phyloP scores from a whole-genome alignment of 805 yeast genomes.

The Brettanomyces anomalus region DNA sequence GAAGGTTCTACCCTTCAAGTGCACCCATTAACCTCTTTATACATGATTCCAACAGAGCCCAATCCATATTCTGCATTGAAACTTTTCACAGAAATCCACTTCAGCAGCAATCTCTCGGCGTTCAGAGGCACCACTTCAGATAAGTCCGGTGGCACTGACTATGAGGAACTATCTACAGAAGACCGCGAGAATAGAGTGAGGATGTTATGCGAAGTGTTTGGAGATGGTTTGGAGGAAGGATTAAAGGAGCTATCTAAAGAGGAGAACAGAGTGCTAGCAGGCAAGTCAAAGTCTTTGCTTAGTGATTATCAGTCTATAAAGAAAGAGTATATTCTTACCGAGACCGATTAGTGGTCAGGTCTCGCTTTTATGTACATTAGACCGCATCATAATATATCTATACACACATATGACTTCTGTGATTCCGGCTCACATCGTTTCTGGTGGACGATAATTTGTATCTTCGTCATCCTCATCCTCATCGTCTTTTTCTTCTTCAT shows the following conservation, averaged over 20 bases:
- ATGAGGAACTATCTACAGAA: constrained; percentile 33
- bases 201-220: constrained; percentile 45
- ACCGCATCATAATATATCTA: neutral
- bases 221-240: constrained; percentile 39
- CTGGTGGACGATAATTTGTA: constrained; percentile 3
- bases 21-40: constrained; percentile 43
- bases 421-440: neutral
- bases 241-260: constrained; percentile 46
- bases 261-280: constrained; percentile 26
- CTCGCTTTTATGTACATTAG: neutral
- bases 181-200: constrained; percentile 49
- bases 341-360: neutral
- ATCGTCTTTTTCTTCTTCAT: too few species aligned
- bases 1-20: constrained; percentile 11
- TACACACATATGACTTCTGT: neutral
- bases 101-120: neutral
- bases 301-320: constrained; percentile 11
- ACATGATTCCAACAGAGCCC: constrained; percentile 46
- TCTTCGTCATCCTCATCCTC: neutral
- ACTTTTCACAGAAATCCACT: constrained; percentile 31
- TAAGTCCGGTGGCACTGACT: constrained; percentile 1
- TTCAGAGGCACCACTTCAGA: neutral
- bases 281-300: constrained; percentile 6
- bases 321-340: constrained; percentile 10
- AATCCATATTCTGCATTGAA: constrained; percentile 59